These are phyloP conservation scores for Kuraishia hungarica DNA, from an alignment of 805 yeast species.

Conservation along the genomic window DNA sequence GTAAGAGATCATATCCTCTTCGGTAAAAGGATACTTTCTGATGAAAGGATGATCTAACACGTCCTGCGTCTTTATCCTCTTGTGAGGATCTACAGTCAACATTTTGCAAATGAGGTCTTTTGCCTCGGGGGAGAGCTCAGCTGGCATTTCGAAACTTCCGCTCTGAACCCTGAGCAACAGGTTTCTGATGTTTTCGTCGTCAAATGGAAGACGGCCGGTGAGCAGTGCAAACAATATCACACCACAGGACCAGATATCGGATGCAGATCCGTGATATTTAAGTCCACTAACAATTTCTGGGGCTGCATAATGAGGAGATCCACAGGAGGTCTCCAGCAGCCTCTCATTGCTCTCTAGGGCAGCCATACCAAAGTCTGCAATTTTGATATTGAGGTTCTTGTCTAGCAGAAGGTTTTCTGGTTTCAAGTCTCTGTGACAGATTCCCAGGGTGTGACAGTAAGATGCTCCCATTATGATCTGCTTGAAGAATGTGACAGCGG, in stretches of 20 bases:
- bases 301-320: slow-evolving; percentile 85
- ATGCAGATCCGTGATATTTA: slow-evolving; percentile 75
- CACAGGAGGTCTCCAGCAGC: slow-evolving; percentile 73
- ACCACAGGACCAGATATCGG: slow-evolving; percentile 88
- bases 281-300: slow-evolving; percentile 79
- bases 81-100: slow-evolving; percentile 62
- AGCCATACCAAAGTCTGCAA: slow-evolving; percentile 89
- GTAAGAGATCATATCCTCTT: slow-evolving; percentile 20
- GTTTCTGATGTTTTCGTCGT: slow-evolving; percentile 71
- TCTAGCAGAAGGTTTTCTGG: slow-evolving; percentile 74
- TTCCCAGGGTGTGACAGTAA: slow-evolving; percentile 74
- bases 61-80: slow-evolving; percentile 60
- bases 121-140: slow-evolving; percentile 53
- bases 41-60: slow-evolving; percentile 54
- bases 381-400: slow-evolving; percentile 54
- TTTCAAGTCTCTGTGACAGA: slow-evolving; percentile 75
- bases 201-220: slow-evolving; percentile 78
- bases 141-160: slow-evolving; percentile 69
- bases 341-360: slow-evolving; percentile 68
- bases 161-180: slow-evolving; percentile 67
- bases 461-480: slow-evolving; percentile 75
- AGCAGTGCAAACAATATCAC: slow-evolving; percentile 70
- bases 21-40: slow-evolving; percentile 38
- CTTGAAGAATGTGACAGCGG: slow-evolving; percentile 68
- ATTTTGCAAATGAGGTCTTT: slow-evolving; percentile 55